Base-by-base conservation (phyloP, 2,329 filamentous ascomycete species). In the Chaetothyriales sp. region DNA sequence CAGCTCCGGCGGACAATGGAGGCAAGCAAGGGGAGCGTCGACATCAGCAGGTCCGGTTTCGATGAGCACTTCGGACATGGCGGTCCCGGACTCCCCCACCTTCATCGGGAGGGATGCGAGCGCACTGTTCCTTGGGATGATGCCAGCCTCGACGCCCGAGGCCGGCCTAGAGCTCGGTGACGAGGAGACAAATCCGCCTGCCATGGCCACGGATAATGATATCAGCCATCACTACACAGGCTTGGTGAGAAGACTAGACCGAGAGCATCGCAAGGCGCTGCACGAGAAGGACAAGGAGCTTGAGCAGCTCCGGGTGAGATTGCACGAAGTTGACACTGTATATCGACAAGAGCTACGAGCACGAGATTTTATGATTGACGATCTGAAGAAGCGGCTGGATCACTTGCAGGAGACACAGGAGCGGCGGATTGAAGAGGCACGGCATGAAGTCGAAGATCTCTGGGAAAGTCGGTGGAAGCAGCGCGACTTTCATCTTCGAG, bases 381-480 rank as follows among this genome's bases (percentile, higher is more conserved):
- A 64, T 46, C 56, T 64, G 1, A 58, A 56, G 36, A 53, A 53
- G 36, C 47, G 58, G 43, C 54, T 63, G 7, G 49, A 51, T 19
- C 52, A 52, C 46, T 44, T 62, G 36, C 54, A 63, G 32, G 58
- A 59, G 47, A 52, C 55, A 46, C 50, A 61, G 36, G 53, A 62
- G 26, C 49, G 26, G 2, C 54, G 53, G 39, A 53, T 65, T 10
- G 62, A 67, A 50, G 62, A 56, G 47, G 62, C 63, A 18, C 52
- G 60, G 32, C 59, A 65, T 51, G 56, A 62, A 43, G 59, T 66
- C 2, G 64, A 67, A 49, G 63, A 66, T 49, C 43, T 61, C 20
- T 67, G 64, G 65, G 63, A 66, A 51, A 53, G 47, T 10, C 49
- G 64, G 22, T 67, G 64, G 65, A 64, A 62, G 44, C 61, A 66